Evolutionary conservation across 345 rosid species (phyloP).

Genomic region (Arabis hirsuta): DNA sequence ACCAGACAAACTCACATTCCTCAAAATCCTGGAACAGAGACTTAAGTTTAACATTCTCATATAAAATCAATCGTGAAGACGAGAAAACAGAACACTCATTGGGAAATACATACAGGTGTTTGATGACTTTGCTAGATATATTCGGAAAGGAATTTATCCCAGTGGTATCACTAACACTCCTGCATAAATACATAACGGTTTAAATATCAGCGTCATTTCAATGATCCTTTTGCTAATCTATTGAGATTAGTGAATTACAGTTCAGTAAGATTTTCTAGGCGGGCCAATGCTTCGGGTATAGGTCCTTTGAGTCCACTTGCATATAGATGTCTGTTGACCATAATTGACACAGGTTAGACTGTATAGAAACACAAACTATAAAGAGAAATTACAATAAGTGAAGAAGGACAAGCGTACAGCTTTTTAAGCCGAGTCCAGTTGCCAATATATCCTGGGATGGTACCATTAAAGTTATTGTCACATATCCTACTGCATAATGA

Average conservation of each 20-base stretch:
- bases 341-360: background rate
- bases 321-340: constrained; percentile 43
- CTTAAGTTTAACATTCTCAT: background rate
- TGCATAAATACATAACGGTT: constrained; percentile 30
- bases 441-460: constrained; percentile 60
- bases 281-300: constrained; percentile 49
- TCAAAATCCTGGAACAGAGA: constrained; percentile 28
- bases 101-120: constrained; percentile 21
- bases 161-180: constrained; percentile 55
- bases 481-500: constrained; percentile 58
- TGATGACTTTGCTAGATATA: constrained; percentile 40
- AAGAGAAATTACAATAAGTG: background rate
- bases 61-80: constrained; percentile 6
- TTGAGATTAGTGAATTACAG: constrained; percentile 43
- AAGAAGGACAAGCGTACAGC: constrained; percentile 55
- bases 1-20: constrained; percentile 41
- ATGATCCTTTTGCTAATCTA: background rate
- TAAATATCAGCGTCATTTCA: background rate
- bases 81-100: background rate
- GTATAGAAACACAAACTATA: constrained; percentile 1
- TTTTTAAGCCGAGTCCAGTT: constrained; percentile 59
- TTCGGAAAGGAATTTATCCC: constrained; percentile 50
- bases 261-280: constrained; percentile 38
- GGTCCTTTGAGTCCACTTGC: constrained; percentile 60
- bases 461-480: constrained; percentile 75